Evolutionary conservation across 345 rosid genomes (phyloP).

Genomic region (Acer campestre): DNA sequence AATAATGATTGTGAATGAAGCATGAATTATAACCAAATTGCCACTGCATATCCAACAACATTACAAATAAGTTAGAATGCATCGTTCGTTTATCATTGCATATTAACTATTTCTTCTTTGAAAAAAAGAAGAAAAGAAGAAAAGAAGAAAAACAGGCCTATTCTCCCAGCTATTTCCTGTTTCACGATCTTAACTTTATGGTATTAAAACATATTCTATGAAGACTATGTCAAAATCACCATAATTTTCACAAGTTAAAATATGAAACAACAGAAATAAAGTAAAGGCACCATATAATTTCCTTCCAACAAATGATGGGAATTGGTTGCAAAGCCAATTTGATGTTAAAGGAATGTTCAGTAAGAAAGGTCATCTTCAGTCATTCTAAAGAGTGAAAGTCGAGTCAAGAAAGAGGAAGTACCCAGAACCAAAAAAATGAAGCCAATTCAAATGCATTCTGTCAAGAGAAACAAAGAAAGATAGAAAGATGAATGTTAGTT

Average conservation of each 20-base stretch:
- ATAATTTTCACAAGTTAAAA: not conserved
- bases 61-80: conserved; percentile 13
- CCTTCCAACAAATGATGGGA: not conserved
- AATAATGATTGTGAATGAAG: conserved; percentile 70
- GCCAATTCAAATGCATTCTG: conserved; percentile 97
- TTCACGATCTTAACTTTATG: not conserved
- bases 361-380: conserved; percentile 5
- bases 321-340: conserved; percentile 1
- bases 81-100: not conserved
- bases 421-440: conserved; percentile 98
- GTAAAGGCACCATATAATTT: not conserved
- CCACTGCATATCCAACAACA: conserved; percentile 63
- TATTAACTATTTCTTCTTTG: not conserved
- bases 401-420: conserved; percentile 40
- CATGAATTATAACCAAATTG: conserved; percentile 94
- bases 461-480: conserved; percentile 23
- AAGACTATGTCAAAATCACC: not conserved
- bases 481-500: conserved; percentile 25
- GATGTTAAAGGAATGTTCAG: not conserved
- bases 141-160: not conserved
- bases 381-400: conserved; percentile 18
- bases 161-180: not conserved
- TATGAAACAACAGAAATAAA: conserved; percentile 1
- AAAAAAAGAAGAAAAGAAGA: too few relatives aligned
- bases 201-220: not conserved